Evolutionary conservation across 805 yeast genomes (phyloP).

Genomic region (Debaryomyces tyrocola): DNA sequence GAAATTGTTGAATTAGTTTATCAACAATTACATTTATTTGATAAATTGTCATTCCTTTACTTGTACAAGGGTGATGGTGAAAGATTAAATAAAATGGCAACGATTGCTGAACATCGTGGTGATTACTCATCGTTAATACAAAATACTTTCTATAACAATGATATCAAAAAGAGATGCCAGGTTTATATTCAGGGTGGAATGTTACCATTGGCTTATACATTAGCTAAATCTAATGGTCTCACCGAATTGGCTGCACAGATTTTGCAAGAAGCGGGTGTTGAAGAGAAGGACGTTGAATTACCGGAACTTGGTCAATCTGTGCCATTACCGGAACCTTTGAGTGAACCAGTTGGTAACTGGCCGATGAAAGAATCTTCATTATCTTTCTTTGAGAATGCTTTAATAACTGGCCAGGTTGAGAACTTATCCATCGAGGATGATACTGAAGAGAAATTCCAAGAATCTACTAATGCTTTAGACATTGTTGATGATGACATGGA

Average conservation of each 20-base stretch:
- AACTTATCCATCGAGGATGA: slow-evolving; percentile 51
- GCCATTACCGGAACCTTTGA: slow-evolving; percentile 48
- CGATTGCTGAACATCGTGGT: slow-evolving; percentile 85
- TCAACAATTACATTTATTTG: slow-evolving; percentile 84
- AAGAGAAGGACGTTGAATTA: slow-evolving; percentile 59
- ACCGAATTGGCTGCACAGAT: slow-evolving; percentile 72
- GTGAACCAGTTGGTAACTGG: slow-evolving; percentile 62
- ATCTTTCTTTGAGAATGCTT: slow-evolving; percentile 83
- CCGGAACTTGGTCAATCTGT: slow-evolving; percentile 52
- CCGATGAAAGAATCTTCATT: slow-evolving; percentile 72
- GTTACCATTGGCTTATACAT: slow-evolving; percentile 86
- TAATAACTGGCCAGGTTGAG: slow-evolving; percentile 71
- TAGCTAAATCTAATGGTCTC: slow-evolving; percentile 85
- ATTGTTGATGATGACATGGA: slow-evolving; percentile 32
- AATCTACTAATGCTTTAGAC: slow-evolving; percentile 21
- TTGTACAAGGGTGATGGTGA: slow-evolving; percentile 76
- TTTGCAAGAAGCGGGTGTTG: slow-evolving; percentile 66
- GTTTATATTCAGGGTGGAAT: slow-evolving; percentile 77
- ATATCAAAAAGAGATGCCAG: slow-evolving; percentile 71
- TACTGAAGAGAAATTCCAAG: slow-evolving; percentile 20
- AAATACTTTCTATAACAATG: slow-evolving; percentile 75
- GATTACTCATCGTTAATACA: slow-evolving; percentile 79
- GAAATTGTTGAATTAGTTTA: slow-evolving; percentile 82
- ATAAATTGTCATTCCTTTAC: slow-evolving; percentile 86
- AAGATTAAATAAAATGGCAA: slow-evolving; percentile 79